Percentiles rank a stretch among this genome's conserved stretches.
Conservation (phyloP, 164 flowering plant genomes). For the Aristolochia fimbriata region DNA sequence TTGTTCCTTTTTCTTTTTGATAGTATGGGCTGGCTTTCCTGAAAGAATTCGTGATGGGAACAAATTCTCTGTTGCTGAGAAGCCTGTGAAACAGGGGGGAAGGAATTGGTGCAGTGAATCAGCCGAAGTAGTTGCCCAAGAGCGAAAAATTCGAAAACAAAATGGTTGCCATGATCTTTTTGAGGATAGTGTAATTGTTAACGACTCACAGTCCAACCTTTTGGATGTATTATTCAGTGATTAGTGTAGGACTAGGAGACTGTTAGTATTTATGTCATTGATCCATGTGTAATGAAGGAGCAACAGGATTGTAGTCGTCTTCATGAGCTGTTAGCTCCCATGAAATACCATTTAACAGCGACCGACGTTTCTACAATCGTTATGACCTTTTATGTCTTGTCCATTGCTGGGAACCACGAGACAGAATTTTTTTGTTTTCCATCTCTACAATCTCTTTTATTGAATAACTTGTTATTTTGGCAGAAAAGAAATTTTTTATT, state of each 20-base stretch:
- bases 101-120: conserved; percentile 51
- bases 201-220: conserved; percentile 42
- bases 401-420: too few relatives aligned
- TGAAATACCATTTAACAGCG: too few relatives aligned
- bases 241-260: neutral
- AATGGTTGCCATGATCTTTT: conserved; percentile 51
- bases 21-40: conserved; percentile 97
- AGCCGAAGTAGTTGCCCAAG: conserved; percentile 50
- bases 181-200: conserved; percentile 28
- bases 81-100: conserved; percentile 44
- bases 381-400: too few relatives aligned
- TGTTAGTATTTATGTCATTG: too few relatives aligned
- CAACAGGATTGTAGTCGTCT: too few relatives aligned
- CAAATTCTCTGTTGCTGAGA: conserved; percentile 86
- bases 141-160: conserved; percentile 53
- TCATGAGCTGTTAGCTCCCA: too few relatives aligned
- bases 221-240: conserved; percentile 43
- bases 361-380: too few relatives aligned
- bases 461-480: too few relatives aligned
- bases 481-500: too few relatives aligned
- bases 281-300: too few relatives aligned
- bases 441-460: too few relatives aligned
- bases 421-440: too few relatives aligned
- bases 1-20: neutral
- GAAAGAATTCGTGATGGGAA: conserved; percentile 79